These are phyloP conservation scores for Neonectria sp. DNA, from an alignment of 2,329 filamentous ascomycete genomes.

Conservation along the genomic window DNA sequence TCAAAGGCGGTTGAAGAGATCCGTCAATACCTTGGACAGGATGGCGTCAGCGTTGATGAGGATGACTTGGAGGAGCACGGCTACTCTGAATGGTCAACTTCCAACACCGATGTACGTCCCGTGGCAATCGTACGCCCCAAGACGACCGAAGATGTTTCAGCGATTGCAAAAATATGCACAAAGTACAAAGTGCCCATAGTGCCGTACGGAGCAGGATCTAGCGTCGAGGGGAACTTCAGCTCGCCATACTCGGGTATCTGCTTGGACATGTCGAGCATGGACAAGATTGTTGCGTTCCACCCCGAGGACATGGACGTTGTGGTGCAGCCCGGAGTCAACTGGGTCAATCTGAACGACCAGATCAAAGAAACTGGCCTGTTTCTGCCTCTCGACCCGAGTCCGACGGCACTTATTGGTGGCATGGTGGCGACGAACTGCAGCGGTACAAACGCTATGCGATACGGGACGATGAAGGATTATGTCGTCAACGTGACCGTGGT, in stretches of 20 bases:
- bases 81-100: conserved; percentile 26
- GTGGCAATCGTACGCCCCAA: conserved; percentile 73
- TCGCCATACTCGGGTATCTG: conserved; percentile 81
- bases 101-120: conserved; percentile 18
- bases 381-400: conserved; percentile 88
- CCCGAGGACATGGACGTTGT: conserved; percentile 77
- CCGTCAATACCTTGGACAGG: conserved; percentile 6
- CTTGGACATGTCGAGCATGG: conserved; percentile 83
- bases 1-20: not conserved
- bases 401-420: conserved; percentile 87
- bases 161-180: conserved; percentile 77
- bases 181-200: conserved; percentile 23
- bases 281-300: conserved; percentile 78
- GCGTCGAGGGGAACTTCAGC: conserved; percentile 83
- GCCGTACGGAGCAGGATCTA: conserved; percentile 76
- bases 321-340: conserved; percentile 82
- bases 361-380: conserved; percentile 79
- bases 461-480: conserved; percentile 93
- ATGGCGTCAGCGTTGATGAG: conserved; percentile 23
- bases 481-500: conserved; percentile 86
- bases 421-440: conserved; percentile 78
- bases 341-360: conserved; percentile 83
- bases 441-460: conserved; percentile 87
- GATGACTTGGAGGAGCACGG: conserved; percentile 24
- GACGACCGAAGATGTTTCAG: conserved; percentile 81